Evolutionary conservation across 2,329 filamentous ascomycete genomes (phyloP).

Genomic region (Sclerotinia subarctica): DNA sequence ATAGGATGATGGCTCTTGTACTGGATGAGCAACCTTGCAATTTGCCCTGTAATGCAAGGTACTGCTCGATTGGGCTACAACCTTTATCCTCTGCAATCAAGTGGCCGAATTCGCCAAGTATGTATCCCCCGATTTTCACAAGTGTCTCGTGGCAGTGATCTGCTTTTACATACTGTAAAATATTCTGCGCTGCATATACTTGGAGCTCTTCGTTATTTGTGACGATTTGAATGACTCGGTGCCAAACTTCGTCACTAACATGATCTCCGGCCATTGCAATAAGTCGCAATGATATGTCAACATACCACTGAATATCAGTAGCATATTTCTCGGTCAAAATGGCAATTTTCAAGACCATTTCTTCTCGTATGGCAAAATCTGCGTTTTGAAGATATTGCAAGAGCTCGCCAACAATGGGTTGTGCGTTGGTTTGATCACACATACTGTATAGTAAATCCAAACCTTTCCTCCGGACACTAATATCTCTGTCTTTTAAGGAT

Average conservation of each 20-base stretch:
- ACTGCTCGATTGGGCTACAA: slow-evolving; percentile 96
- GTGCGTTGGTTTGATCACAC: slow-evolving; percentile 95
- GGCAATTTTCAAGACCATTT: slow-evolving; percentile 99
- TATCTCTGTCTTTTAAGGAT: slow-evolving; percentile 90
- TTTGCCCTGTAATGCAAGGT: slow-evolving; percentile 86
- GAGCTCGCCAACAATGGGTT: slow-evolving; percentile 88
- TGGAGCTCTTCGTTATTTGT: slow-evolving; percentile 99
- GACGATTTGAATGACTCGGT: slow-evolving; percentile 96
- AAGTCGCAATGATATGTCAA: slow-evolving; percentile 90
- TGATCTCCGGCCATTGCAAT: slow-evolving; percentile 97
- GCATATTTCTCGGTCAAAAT: slow-evolving; percentile 98
- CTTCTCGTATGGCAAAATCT: slow-evolving; percentile 95
- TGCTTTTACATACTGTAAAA: slow-evolving; percentile 85
- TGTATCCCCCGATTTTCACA: slow-evolving; percentile 95
- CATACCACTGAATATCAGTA: slow-evolving; percentile 98
- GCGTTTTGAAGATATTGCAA: slow-evolving; percentile 93
- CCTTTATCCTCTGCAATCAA: slow-evolving; percentile 87
- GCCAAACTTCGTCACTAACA: slow-evolving; percentile 98
- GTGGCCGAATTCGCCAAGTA: slow-evolving; percentile 95
- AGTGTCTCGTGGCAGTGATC: slow-evolving; percentile 95
- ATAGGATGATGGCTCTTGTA: slow-evolving; percentile 90
- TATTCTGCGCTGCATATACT: slow-evolving; percentile 91
- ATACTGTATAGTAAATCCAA: slow-evolving; percentile 98
- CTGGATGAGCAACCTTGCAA: slow-evolving; percentile 83
- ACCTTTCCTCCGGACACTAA: slow-evolving; percentile 93